Evolutionary conservation across 2,329 filamentous ascomycete genomes (phyloP).

Genomic region (Aspergillus brasiliensis): DNA sequence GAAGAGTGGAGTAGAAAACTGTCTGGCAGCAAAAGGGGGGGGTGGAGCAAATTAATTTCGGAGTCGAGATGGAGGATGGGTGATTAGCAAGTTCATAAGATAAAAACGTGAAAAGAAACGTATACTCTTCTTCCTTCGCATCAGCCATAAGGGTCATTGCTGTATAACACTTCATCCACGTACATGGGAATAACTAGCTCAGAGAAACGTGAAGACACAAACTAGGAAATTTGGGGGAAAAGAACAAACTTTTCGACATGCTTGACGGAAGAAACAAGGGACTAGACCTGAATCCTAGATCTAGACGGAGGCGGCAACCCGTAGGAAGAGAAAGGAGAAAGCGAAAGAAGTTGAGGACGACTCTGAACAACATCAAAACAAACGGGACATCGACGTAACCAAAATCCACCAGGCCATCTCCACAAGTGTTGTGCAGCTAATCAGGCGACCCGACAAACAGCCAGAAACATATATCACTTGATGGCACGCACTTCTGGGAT

Average conservation of each 20-base stretch:
- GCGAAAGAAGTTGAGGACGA: constrained; percentile 18
- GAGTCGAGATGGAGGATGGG: constrained; percentile 5
- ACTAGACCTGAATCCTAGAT: constrained; percentile 35
- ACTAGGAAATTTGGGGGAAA: constrained; percentile 21
- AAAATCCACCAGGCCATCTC: constrained; percentile 21
- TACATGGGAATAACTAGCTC: constrained; percentile 35
- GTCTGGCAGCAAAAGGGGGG: constrained; percentile 17
- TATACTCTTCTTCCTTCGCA: constrained; percentile 32
- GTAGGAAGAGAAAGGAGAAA: constrained; percentile 2
- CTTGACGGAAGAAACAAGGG: constrained; percentile 32
- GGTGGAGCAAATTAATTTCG: constrained; percentile 11
- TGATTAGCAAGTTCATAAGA: constrained; percentile 11
- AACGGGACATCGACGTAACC: constrained; percentile 29
- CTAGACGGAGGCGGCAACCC: constrained; percentile 33
- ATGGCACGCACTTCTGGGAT: constrained; percentile 5
- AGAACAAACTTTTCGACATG: constrained; percentile 42
- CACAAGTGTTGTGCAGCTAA: not conserved
- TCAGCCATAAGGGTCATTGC: constrained; percentile 38
- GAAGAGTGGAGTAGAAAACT: constrained; percentile 15
- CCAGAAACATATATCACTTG: not conserved
- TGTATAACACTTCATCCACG: constrained; percentile 36
- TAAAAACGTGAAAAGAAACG: constrained; percentile 3
- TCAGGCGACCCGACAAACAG: not conserved
- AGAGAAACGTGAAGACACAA: constrained; percentile 25
- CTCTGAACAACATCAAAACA: constrained; percentile 23